These are phyloP conservation scores for Paxillus rubicundulus DNA, from an alignment of 768 basidiomycete species.

Conservation along the genomic window DNA sequence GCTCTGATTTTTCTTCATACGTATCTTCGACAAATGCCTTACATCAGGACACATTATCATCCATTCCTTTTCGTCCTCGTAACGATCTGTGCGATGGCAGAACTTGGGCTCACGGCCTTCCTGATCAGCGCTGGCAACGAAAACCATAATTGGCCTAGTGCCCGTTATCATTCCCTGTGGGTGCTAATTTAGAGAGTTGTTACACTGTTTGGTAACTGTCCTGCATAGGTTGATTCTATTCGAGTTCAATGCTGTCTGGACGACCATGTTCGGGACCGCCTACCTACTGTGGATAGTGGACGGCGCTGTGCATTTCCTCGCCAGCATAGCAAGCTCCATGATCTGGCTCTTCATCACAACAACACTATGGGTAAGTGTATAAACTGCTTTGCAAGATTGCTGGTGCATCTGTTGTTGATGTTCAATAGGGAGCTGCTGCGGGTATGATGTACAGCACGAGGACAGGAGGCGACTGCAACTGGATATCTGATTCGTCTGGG, in stretches of 20 bases:
- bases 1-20: slow-evolving; percentile 5
- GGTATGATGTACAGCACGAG: slow-evolving; percentile 68
- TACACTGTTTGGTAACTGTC: slow-evolving; percentile 3
- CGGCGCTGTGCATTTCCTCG: slow-evolving; percentile 63
- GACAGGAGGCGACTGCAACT: slow-evolving; percentile 56
- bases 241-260: slow-evolving; percentile 71
- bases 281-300: slow-evolving; percentile 73
- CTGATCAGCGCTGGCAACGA: slow-evolving; percentile 69
- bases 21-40: slow-evolving; percentile 33
- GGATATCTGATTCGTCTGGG: slow-evolving; percentile 37
- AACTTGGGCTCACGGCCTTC: slow-evolving; percentile 73
- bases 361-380: slow-evolving; percentile 58
- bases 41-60: slow-evolving; percentile 54
- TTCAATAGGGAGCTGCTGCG: slow-evolving; percentile 57
- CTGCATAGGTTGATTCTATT: slow-evolving; percentile 50
- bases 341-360: slow-evolving; percentile 68
- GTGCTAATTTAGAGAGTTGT: slow-evolving; percentile 21
- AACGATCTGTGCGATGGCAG: slow-evolving; percentile 63
- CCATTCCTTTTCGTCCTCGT: slow-evolving; percentile 64
- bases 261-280: slow-evolving; percentile 63
- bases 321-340: slow-evolving; percentile 76
- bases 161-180: slow-evolving; percentile 63
- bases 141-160: slow-evolving; percentile 55
- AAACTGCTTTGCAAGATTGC: background rate
- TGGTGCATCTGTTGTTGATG: background rate